Conservation (phyloP, 2,329 filamentous ascomycete species). For the Ophiostoma triangulosporum region DNA sequence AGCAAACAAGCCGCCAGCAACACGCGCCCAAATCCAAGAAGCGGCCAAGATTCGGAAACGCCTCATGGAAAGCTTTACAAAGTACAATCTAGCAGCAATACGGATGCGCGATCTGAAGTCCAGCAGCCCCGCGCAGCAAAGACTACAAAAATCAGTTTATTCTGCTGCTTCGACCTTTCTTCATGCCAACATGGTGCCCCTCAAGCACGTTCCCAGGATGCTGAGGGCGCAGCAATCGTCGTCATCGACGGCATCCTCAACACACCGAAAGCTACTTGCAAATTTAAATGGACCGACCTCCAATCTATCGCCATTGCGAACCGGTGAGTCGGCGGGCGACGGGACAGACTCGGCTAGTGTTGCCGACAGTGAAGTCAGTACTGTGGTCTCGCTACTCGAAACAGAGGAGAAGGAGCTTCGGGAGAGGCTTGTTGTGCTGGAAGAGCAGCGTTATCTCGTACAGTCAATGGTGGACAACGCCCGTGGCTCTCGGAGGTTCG, state of each 20-base stretch:
- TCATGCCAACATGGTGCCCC: conserved; percentile 78
- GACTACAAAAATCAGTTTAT: conserved; percentile 70
- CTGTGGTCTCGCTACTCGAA: conserved; percentile 48
- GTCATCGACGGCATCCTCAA: conserved; percentile 12
- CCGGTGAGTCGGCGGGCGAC: conserved; percentile 29
- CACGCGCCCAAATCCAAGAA: conserved; percentile 60
- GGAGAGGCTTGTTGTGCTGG: conserved; percentile 68
- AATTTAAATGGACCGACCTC: conserved; percentile 12
- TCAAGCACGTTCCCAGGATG: conserved; percentile 60
- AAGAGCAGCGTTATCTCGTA: conserved; percentile 86
- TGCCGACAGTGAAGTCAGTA: conserved; percentile 35
- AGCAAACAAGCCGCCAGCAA: conserved; percentile 29
- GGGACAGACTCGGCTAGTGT: conserved; percentile 37
- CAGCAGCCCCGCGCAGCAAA: conserved; percentile 55
- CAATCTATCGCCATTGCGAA: conserved; percentile 29
- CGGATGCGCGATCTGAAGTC: conserved; percentile 69
- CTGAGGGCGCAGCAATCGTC: conserved; percentile 32
- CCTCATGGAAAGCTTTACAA: conserved; percentile 75
- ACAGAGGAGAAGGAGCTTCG: conserved; percentile 71
- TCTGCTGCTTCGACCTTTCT: conserved; percentile 71
- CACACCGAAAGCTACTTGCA: conserved; percentile 20
- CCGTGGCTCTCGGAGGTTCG: conserved; percentile 63
- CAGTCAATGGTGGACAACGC: conserved; percentile 72
- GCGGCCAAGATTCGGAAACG: conserved; percentile 82
- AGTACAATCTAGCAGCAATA: conserved; percentile 72